Percentiles rank a stretch among this genome's conserved stretches.
These are phyloP conservation scores for Lophium mytilinum DNA, from an alignment of 495 filamentous ascomycete species.

Conservation along the genomic window DNA sequence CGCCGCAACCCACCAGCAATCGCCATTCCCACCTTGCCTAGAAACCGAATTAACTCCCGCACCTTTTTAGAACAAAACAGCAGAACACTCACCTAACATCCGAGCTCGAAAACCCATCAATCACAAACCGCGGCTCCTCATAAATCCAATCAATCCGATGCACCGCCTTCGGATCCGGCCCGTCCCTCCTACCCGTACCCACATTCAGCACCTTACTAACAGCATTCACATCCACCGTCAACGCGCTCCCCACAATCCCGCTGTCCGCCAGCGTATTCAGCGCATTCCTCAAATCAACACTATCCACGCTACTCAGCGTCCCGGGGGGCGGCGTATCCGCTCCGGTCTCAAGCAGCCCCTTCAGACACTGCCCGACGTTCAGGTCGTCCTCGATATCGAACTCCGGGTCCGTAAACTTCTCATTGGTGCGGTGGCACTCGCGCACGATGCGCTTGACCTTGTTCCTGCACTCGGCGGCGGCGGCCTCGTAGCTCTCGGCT, in stretches of 20 bases:
- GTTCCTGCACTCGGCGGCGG: slow-evolving; percentile 57
- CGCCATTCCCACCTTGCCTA: slow-evolving; percentile 67
- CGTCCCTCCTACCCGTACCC: slow-evolving; percentile 4
- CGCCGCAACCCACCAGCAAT: slow-evolving; percentile 89
- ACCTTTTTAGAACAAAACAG: slow-evolving; percentile 2
- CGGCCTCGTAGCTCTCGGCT: slow-evolving; percentile 62
- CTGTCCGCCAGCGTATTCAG: slow-evolving; percentile 11
- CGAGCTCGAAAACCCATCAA: slow-evolving; percentile 22
- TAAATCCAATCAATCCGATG: slow-evolving; percentile 26
- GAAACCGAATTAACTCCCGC: slow-evolving; percentile 46
- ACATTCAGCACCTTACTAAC: slow-evolving; percentile 39
- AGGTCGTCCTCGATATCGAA: slow-evolving; percentile 76
- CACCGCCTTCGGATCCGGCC: slow-evolving; percentile 5
- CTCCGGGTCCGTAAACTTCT: slow-evolving; percentile 80
- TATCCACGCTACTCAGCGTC: not conserved
- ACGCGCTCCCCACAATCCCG: slow-evolving; percentile 38
- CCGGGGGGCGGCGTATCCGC: not conserved
- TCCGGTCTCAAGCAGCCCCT: slow-evolving; percentile 7
- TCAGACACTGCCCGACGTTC: slow-evolving; percentile 8
- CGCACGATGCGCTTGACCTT: slow-evolving; percentile 74
- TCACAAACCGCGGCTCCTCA: slow-evolving; percentile 18
- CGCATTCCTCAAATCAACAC: slow-evolving; percentile 2
- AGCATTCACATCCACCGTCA: slow-evolving; percentile 42
- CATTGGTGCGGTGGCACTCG: slow-evolving; percentile 76
- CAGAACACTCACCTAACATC: slow-evolving; percentile 56